Evolutionary conservation across 116 monocot species (phyloP), one percentile per base, ranked within the genome.

Genomic region (Posidonia oceanica): DNA sequence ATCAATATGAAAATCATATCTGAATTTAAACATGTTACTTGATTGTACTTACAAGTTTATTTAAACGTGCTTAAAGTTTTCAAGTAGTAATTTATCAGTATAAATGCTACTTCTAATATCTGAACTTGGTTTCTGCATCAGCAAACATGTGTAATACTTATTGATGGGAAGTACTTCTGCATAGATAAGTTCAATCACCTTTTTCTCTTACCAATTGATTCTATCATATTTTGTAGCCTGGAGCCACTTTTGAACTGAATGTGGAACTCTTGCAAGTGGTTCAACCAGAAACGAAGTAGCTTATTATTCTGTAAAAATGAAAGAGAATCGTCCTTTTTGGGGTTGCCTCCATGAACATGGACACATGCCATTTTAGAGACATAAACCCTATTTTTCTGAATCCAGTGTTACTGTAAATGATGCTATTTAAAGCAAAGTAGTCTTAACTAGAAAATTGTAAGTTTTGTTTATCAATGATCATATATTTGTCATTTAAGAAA

Each of bases 181-280:
- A 58, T 18, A 7, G 58, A 18, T n/a, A 58, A 58, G 21, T 5
- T 58, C 18, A 18, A n/a, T n/a, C n/a, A n/a, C n/a, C n/a, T n/a
- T n/a, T n/a, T n/a, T n/a, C n/a, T 38, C 39, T 17, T 29, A 69
- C 18, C n/a, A 1, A 14, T 55, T 37, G 22, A 14, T 15, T 68
- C 17, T 41, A 5, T 36, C 42, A 44, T 36, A 55, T 83, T 52
- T 74, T 87, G 78, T 90, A 94, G 94, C 90, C 90, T 29, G 94
- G 77, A 6, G 85, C 90, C 63, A 72, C 80, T 8, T 87, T 94
- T 80, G 82, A 90, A 58, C 72, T 94, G 52, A 87, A 94, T 76
- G 70, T 94, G 48, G 90, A 94, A 80, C 94, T 94, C 72, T 71
- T 90, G 68, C 66, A 83, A 85, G 83, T 94, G 11, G 18, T 64